Evolutionary conservation across 2,329 filamentous ascomycete species (phyloP), one percentile per base, ranked within the genome.

Genomic region (Blastomyces percursus): DNA sequence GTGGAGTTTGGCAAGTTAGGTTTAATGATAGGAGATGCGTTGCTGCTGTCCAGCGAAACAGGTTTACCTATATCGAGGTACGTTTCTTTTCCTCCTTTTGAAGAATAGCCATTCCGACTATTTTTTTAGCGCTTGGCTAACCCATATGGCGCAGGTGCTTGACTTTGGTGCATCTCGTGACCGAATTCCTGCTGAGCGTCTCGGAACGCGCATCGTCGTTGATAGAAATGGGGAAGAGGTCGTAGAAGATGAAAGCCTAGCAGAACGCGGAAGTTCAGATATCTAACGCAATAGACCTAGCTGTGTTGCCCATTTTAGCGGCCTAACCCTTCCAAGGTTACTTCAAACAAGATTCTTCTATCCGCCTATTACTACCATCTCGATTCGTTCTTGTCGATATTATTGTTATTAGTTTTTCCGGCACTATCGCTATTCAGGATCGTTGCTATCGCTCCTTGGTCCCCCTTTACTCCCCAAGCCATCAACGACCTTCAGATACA

Each of bases 1-100:
- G 88, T 68, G 92, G 93, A n/a, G 94, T 99, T 8, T 99, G 94
- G 94, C 94, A 99, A 78, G 94, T 99, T 70, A 94, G 94, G 71
- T 99, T 99, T 77, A 92, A 99, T 71, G 91, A 95, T 72, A 84
- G 94, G 68, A 84, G 93, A 73, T 99, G 94, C 74, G 94, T 99
- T 63, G 94, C 94, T 64, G 94, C 94, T 54, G 94, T 99, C 62
- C 94, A 99, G 79, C 85, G 94, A 62, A 91, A 96, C 67, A 87
- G 86, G 70, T 78, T 96, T 69, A 99, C 94, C 24, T 99, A 96
- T 74, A 91, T 99, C 63, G 94, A 99, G 85, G 94, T 96, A 75
- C 79, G 86, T 76, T 59, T 30, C 32, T 48, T 48, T 19, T 40
- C 11, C 4, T 5, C n/a, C 24, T 30, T 30, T 30, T 30, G 27